Conservation (phyloP, 352 stramenopile genomes). For the Globisporangium echinulatum region DNA sequence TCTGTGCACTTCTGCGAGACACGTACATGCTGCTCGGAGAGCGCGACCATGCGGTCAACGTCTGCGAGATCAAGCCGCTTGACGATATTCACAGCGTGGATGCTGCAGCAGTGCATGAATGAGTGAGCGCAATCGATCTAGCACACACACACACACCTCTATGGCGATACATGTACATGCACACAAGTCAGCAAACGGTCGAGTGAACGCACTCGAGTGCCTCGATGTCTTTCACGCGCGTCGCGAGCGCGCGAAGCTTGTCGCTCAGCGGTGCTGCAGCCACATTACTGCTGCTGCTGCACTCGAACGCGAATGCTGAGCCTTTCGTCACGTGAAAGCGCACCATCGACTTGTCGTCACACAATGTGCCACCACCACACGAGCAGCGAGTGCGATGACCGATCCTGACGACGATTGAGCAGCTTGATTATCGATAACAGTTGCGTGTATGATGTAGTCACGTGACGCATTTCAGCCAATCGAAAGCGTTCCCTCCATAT, state of each 20-base stretch:
- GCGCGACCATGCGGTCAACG: conserved; percentile 49
- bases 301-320: conserved; percentile 64
- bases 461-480: conserved; percentile 25
- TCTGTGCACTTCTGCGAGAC: background rate
- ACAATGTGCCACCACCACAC: too few species aligned
- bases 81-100: conserved; percentile 36
- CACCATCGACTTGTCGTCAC: conserved; percentile 14
- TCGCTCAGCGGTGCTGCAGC: background rate
- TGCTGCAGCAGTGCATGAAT: conserved; percentile 14
- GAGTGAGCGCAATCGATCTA: too few species aligned
- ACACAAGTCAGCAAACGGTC: background rate
- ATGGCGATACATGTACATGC: too few species aligned
- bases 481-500: conserved; percentile 24
- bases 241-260: conserved; percentile 16
- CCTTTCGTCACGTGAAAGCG: conserved; percentile 62
- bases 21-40: conserved; percentile 40
- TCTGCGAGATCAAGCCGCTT: conserved; percentile 56
- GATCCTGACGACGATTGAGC: too few species aligned
- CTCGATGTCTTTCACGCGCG: conserved; percentile 28
- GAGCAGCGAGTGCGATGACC: too few species aligned
- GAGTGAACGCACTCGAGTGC: conserved; percentile 32
- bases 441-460: background rate
- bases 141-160: too few species aligned
- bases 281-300: conserved; percentile 16
- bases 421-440: too few species aligned